Evolutionary conservation across 2,329 filamentous ascomycete genomes (phyloP).

Genomic region (Phyllosticta citribraziliensis): DNA sequence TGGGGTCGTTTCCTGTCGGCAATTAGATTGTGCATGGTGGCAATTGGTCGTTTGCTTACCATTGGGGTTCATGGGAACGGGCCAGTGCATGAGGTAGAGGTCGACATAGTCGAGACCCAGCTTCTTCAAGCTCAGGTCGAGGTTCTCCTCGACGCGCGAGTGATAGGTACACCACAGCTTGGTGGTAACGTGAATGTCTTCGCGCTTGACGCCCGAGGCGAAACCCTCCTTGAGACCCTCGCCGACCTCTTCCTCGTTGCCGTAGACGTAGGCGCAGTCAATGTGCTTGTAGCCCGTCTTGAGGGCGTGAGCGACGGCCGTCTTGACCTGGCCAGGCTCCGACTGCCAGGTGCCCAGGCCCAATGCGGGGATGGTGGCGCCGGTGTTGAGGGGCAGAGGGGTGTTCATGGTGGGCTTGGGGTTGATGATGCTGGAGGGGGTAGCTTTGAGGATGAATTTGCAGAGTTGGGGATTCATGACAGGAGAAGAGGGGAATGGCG

Average conservation of each 20-base stretch:
- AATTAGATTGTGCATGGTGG: conserved; percentile 12
- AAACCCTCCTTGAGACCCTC: conserved; percentile 66
- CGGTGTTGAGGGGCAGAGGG: conserved; percentile 30
- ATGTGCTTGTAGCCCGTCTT: conserved; percentile 45
- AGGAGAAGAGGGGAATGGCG: neutral
- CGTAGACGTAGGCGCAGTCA: conserved; percentile 68
- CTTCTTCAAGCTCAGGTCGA: conserved; percentile 63
- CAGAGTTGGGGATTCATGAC: conserved; percentile 30
- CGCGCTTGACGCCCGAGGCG: conserved; percentile 58
- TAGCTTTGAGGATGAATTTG: conserved; percentile 30
- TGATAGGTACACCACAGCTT: conserved; percentile 82
- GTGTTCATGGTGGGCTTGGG: conserved; percentile 31
- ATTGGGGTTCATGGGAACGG: conserved; percentile 68
- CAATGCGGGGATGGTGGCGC: conserved; percentile 28
- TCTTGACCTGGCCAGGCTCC: conserved; percentile 37
- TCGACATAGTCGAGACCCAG: conserved; percentile 75
- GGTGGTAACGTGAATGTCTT: conserved; percentile 74
- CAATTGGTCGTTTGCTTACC: conserved; percentile 33
- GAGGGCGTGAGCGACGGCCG: conserved; percentile 38
- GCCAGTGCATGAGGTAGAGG: conserved; percentile 77
- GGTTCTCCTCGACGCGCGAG: conserved; percentile 55
- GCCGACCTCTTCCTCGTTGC: conserved; percentile 76
- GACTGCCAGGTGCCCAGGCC: conserved; percentile 32
- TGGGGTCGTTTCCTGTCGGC: conserved; percentile 52
- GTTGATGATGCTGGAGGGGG: conserved; percentile 26